phyloP scores from a whole-genome alignment of 768 basidiomycete genomes.

The Cystobasidium onofrii region DNA sequence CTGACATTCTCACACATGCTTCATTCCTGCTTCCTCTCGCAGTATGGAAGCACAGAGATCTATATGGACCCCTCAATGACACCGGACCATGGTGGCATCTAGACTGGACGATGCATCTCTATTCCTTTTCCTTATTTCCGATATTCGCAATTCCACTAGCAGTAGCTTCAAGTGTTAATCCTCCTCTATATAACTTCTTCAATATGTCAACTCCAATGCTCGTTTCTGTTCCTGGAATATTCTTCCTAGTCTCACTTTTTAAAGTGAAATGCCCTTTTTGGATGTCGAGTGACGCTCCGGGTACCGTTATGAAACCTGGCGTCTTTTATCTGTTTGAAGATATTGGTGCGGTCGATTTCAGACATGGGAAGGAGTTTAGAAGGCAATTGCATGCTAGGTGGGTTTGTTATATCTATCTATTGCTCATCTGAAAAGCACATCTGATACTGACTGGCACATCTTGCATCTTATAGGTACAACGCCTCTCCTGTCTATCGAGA shows the following conservation, averaged over 20 bases:
- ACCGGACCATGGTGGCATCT: conserved; percentile 31
- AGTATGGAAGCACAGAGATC: conserved; percentile 36
- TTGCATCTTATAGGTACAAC: conserved; percentile 39
- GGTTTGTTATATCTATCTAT: neutral
- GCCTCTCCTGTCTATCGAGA: conserved; percentile 41
- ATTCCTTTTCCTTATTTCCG: conserved; percentile 34
- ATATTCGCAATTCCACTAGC: conserved; percentile 36
- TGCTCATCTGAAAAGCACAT: neutral
- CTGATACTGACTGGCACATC: neutral
- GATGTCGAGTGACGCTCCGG: conserved; percentile 39
- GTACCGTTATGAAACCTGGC: conserved; percentile 39
- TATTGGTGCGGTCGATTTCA: conserved; percentile 42
- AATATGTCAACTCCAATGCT: conserved; percentile 29
- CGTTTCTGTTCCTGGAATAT: conserved; percentile 34
- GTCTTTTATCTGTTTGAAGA: conserved; percentile 42
- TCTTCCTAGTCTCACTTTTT: conserved; percentile 37
- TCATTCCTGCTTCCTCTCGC: too few relatives aligned
- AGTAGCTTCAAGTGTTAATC: conserved; percentile 34
- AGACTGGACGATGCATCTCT: conserved; percentile 35
- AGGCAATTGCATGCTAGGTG: conserved; percentile 36
- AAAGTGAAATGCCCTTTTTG: conserved; percentile 28
- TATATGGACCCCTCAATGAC: conserved; percentile 40
- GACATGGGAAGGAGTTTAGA: conserved; percentile 38
- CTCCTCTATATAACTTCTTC: conserved; percentile 16
- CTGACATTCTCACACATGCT: too few relatives aligned